Base-by-base conservation (phyloP, 2,329 filamentous ascomycete genomes). In the Orbilia quercus region DNA sequence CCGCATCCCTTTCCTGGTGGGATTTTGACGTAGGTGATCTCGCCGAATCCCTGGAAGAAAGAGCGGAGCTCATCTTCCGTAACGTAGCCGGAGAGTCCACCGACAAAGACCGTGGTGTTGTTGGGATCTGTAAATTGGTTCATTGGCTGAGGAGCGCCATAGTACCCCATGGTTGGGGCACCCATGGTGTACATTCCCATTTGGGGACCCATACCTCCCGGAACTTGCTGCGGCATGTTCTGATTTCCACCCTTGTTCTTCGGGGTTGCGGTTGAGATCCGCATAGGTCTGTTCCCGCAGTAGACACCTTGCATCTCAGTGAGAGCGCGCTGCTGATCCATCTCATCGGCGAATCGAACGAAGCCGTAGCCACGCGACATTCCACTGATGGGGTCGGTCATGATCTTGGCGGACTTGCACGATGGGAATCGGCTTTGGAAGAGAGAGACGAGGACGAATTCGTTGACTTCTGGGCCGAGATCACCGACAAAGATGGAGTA, bases 1-100 rank as follows among this genome's bases (percentile, higher is more conserved):
- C 95, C 95, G 80, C 95, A 99, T 78, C 95, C 95, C 87, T 99
- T 99, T 84, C 95, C 95, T 76, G 95, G 94, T 60, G 95, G 95
- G 71, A 99, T 99, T 89, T 99, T 99, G 84, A 99, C 95, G 81
- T 99, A 99, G 79, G 95, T 99, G 80, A 99, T 99, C 82, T 99
- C 95, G 74, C 95, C 95, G 76, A 99, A 99, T 78, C 95, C 95
- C 82, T 99, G 95, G 89, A 99, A 99, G 87, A 99, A 99, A 0
- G 93, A 97, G 75, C 95, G 92, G n/a, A 99, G 90, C 85, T 99
- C 95, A 79, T 99, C 95, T 84, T 99, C 95, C 51, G 95, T 99
- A 75, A 99, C 95, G 79, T 99, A 99, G 76, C 95, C 95, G 38
- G 93, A 97, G 3, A 99, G 88, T 60, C 95, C 95, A 77, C 95